A percentile compares a stretch with the other conserved stretches of the same genome.
Evolutionary conservation across 78 protist genomes (phyloP).

Genomic region (slime mould (Dictyostelium discoideum)): dicty_2.7 NC_007088.5:6457501-6458000

Average conservation of each 20-base stretch:
- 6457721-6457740: background rate
- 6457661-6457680: background rate
- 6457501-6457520: background rate
- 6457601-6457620: background rate
- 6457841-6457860: conserved; percentile 9
- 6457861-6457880: conserved; percentile 3
- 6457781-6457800: conserved; percentile 11
- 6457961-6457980: conserved; percentile 7
- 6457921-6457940: conserved; percentile 13
- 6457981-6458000: conserved; percentile 15
- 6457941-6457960: conserved; percentile 27
- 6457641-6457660: background rate
- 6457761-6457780: background rate
- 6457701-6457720: background rate
- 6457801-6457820: background rate
- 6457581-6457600: background rate
- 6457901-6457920: conserved; percentile 24
- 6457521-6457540: background rate
- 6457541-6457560: background rate
- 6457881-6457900: conserved; percentile 9
- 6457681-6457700: conserved; percentile 7
- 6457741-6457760: background rate
- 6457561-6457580: background rate
- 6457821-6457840: conserved; percentile 9
- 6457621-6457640: background rate